Evolutionary conservation across 2,329 filamentous ascomycete species (phyloP), one percentile per base, ranked within the genome.

Genomic region (Pseudohalonectria lignicola): DNA sequence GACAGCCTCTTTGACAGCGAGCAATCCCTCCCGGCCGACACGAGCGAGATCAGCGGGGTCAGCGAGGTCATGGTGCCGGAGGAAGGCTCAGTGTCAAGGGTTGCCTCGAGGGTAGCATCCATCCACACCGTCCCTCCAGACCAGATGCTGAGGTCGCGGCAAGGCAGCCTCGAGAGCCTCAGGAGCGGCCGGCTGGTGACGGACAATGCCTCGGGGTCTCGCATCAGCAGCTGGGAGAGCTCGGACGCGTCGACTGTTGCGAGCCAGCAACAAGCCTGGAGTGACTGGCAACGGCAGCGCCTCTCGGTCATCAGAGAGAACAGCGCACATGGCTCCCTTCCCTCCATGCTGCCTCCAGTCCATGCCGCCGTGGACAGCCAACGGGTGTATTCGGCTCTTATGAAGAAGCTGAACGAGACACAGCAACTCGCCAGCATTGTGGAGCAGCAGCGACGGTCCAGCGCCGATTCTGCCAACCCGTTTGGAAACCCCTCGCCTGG

Each of bases 211-310:
- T n/a, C n/a, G n/a, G n/a, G 63, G 45, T 82, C 77, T n/a, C 62
- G 80, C 17, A 74, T 84, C 36, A 84, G 80, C 2, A 86, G 81
- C 53, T 86, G 82, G 82, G 72, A 71, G 4, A 74, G 76, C 43
- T 82, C 80, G 1, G 74, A 71, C 2, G 64, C 67, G 2, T 69
- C 69, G 40, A 76, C 71, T 3, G 67, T 72, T 3, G 56, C 67
- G 5, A 74, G 58, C 53, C 41, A 66, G 61, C 41, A 59, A 44
- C 40, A 52, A 39, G 32, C 57, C 4, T 50, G 51, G 39, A 57
- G 51, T 2, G 66, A 72, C 42, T 58, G 69, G 63, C 63, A 74
- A 42, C 54, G 62, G 15, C 70, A 80, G 48, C 67, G 74, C 2
- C 57, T 82, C n/a, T 79, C 76, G 2, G 66, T 78, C 18, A 82